These are phyloP conservation scores for Agaricus bisporus DNA, from an alignment of 768 basidiomycete species.

Conservation along the genomic window DNA sequence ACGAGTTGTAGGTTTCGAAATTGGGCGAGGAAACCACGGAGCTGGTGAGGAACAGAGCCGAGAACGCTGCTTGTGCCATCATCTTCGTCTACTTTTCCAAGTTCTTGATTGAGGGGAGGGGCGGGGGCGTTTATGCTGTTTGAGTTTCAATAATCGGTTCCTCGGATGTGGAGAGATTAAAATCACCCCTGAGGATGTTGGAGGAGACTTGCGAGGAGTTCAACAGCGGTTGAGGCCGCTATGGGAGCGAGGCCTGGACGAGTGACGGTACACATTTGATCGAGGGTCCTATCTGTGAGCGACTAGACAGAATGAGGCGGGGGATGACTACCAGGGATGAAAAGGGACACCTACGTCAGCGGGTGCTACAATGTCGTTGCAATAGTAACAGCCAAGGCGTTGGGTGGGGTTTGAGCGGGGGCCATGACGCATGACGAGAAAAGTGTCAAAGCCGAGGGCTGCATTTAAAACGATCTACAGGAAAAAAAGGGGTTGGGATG, in stretches of 20 bases:
- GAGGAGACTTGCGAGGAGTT: slow-evolving; percentile 80
- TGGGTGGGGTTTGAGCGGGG: slow-evolving; percentile 36
- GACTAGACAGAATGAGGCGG: slow-evolving; percentile 22
- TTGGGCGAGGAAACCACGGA: slow-evolving; percentile 84
- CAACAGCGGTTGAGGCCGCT: slow-evolving; percentile 88
- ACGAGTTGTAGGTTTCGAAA: slow-evolving; percentile 82
- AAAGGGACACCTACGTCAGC: slow-evolving; percentile 57
- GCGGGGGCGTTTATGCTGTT: slow-evolving; percentile 54
- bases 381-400: slow-evolving; percentile 90
- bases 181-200: slow-evolving; percentile 84
- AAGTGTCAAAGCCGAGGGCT: slow-evolving; percentile 93
- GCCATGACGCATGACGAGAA: slow-evolving; percentile 95
- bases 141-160: not conserved
- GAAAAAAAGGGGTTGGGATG: not conserved
- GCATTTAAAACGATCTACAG: slow-evolving; percentile 85
- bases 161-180: not conserved
- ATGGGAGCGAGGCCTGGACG: slow-evolving; percentile 91
- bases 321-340: not conserved
- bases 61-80: slow-evolving; percentile 47
- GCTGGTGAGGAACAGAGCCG: slow-evolving; percentile 89
- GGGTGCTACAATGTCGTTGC: slow-evolving; percentile 96
- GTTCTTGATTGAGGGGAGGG: slow-evolving; percentile 42
- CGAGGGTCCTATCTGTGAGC: slow-evolving; percentile 84
- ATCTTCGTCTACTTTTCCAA: slow-evolving; percentile 18
- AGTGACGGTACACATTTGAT: slow-evolving; percentile 99